A percentile compares a stretch with the other conserved stretches of the same genome.
Evolutionary conservation across 1,139 yeast species (phyloP).

Genomic region (Candida tropicalis): DNA sequence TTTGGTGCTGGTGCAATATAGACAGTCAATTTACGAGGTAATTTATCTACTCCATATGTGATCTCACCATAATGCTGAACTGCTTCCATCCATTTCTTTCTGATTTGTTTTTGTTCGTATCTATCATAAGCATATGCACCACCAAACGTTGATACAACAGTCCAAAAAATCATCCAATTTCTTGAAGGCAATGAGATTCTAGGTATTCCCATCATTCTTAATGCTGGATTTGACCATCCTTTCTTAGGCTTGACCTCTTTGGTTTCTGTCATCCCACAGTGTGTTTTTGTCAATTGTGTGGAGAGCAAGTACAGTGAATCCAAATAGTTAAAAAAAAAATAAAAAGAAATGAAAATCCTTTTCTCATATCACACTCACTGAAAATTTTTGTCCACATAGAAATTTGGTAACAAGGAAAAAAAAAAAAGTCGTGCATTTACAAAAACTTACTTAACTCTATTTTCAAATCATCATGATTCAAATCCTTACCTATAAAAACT

Average conservation of each 20-base stretch:
- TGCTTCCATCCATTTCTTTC: slow-evolving; percentile 65
- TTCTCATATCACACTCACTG: not conserved
- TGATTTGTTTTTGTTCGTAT: slow-evolving; percentile 63
- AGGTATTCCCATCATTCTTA: slow-evolving; percentile 85
- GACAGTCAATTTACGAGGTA: slow-evolving; percentile 78
- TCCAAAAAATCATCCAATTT: slow-evolving; percentile 92
- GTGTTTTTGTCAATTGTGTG: not conserved
- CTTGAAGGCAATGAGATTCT: slow-evolving; percentile 79
- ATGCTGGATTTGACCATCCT: slow-evolving; percentile 82
- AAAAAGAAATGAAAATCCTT: too few species aligned
- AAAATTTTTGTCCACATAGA: slow-evolving; percentile 1
- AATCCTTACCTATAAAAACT: slow-evolving; percentile 80
- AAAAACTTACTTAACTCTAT: slow-evolving; percentile 26
- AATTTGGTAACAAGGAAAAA: not conserved
- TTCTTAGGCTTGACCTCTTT: slow-evolving; percentile 27
- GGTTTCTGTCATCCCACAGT: slow-evolving; percentile 4
- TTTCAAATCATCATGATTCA: slow-evolving; percentile 35
- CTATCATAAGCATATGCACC: slow-evolving; percentile 84
- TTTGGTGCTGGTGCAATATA: slow-evolving; percentile 96
- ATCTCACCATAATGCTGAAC: slow-evolving; percentile 55
- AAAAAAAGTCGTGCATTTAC: slow-evolving; percentile 3
- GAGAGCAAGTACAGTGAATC: too few species aligned
- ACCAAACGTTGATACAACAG: slow-evolving; percentile 61
- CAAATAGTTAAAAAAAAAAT: too few species aligned
- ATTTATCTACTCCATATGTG: slow-evolving; percentile 36